Base-by-base conservation (phyloP, 2,329 filamentous ascomycete genomes). In the Helminthosporium solani region DNA sequence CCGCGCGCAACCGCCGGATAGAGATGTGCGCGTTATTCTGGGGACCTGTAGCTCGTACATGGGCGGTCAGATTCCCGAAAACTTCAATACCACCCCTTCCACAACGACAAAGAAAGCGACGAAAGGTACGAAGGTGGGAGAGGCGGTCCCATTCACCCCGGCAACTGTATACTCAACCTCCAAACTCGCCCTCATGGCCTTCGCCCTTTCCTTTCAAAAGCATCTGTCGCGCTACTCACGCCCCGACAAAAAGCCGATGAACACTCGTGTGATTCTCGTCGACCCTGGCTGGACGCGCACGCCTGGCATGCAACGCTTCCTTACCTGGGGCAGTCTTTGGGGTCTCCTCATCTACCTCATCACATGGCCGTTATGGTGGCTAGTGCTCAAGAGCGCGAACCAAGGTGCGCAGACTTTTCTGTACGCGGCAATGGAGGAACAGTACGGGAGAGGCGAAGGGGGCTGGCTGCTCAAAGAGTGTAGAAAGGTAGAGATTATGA, bases 21-120 rank as follows among this genome's bases (percentile, higher is more conserved):
- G 94, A 60, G 94, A 99, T 68, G 90, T 99, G 14, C 81, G 94
- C 50, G 80, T 99, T 50, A 79, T 99, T 46, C 83, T 97, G 55
- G 79, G 88, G 1, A 95, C 88, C 0, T 99, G 95, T 68, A 85
- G 89, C 16, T 86, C 88, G 27, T 97, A 99, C 71, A 88, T 96
- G 56, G 83, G 81, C 1, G 88, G 87, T 3, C 85, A 85, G 12
- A 77, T 89, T 7, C 74, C 88, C 16, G 78, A 78, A 37, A 79
- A 76, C 73, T 61, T 74, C 49, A 20, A 61, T 11, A 53, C 78
- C 18, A 70, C 73, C 9, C 35, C 23, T 15, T 18, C 33, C 23
- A 28, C 30, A 15, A 12, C 52, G 47, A 34, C 68, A 71, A 3
- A 78, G 80, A 72, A 82, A 79, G 75, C 80, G 86, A 77, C 75